A percentile compares a stretch with the other conserved stretches of the same genome.
These are phyloP conservation scores for Aspergillus udagawae DNA, from an alignment of 2,329 filamentous ascomycete species.

Conservation along the genomic window DNA sequence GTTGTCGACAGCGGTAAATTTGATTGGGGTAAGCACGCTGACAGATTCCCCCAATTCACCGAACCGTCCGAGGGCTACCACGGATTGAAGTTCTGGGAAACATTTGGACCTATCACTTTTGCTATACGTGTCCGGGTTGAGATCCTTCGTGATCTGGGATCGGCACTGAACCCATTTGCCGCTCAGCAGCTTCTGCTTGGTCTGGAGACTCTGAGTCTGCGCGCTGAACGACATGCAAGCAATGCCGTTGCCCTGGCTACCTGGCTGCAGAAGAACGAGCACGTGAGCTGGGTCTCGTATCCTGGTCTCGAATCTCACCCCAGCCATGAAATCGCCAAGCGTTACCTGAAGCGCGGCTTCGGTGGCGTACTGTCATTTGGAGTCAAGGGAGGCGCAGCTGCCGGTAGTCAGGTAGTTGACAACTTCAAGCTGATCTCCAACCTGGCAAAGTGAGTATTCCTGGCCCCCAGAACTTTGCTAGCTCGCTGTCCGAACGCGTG, in stretches of 20 bases:
- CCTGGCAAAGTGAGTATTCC: conserved; percentile 66
- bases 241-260: conserved; percentile 77
- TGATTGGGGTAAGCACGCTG: conserved; percentile 81
- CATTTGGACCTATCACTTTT: conserved; percentile 80
- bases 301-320: conserved; percentile 79
- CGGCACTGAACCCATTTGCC: conserved; percentile 80
- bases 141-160: conserved; percentile 81
- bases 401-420: conserved; percentile 85
- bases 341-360: conserved; percentile 78
- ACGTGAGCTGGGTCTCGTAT: conserved; percentile 92
- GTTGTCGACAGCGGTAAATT: conserved; percentile 88
- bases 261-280: conserved; percentile 77
- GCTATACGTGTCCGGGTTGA: conserved; percentile 85
- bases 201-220: conserved; percentile 81
- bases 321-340: conserved; percentile 76
- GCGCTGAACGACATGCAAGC: conserved; percentile 78
- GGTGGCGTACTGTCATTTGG: conserved; percentile 92
- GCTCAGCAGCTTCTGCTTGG: conserved; percentile 90
- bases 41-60: conserved; percentile 87
- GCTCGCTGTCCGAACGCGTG: background rate
- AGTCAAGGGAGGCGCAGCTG: conserved; percentile 80
- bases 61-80: conserved; percentile 85
- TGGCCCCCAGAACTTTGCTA: background rate
- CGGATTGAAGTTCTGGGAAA: conserved; percentile 90
- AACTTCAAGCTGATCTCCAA: conserved; percentile 94